Base-by-base conservation (phyloP, 768 basidiomycete genomes). In the Tricholoma hemisulphureum region DNA sequence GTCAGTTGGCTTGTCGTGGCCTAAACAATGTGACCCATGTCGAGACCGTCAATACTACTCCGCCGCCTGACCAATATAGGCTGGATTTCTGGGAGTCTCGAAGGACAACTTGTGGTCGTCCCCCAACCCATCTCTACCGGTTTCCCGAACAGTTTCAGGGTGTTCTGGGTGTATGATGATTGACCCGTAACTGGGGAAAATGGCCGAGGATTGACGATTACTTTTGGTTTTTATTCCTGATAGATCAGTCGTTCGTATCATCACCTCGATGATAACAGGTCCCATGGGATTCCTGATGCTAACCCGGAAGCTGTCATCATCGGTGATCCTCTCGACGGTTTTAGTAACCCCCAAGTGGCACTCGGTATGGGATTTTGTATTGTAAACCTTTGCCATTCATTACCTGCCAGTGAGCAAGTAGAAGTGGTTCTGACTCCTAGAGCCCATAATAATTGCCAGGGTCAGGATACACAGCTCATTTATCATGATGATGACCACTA, bases 51-150 rank as follows among this genome's bases (percentile, higher is more conserved):
- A 81, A 87, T 60, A 70, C 77, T 5, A 75, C 76, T 5, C 66
- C 85, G 35, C 75, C 77, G 53, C 84, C 84, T 2, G 73, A 79
- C 24, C 68, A 73, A 43, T 86, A 73, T 57, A 85, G 84, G 6
- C 65, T 86, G 31, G 85, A 86, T 64, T 86, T 87, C 63, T 87
- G 84, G 84, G 77, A 83, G 82, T 63, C 74, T 87, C 9, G 81
- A 84, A 58, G 83, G 84, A 2, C 79, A 82, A 61, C 70, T 86
- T 3, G 84, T 87, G 24, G 78, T 77, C 0, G 72, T 86, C 20
- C 79, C 75, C 4, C 72, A 68, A 4, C 84, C 85, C 2, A 67
- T 73, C 5, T 75, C 80, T 3, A 63, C 80, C 5, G 71, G 77
- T 56, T 86, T 85, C 64, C 75, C 76, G 28, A 84, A 83, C 61